These are phyloP conservation scores for Epichloe glyceriae DNA, from an alignment of 2,329 filamentous ascomycete species.

Conservation along the genomic window DNA sequence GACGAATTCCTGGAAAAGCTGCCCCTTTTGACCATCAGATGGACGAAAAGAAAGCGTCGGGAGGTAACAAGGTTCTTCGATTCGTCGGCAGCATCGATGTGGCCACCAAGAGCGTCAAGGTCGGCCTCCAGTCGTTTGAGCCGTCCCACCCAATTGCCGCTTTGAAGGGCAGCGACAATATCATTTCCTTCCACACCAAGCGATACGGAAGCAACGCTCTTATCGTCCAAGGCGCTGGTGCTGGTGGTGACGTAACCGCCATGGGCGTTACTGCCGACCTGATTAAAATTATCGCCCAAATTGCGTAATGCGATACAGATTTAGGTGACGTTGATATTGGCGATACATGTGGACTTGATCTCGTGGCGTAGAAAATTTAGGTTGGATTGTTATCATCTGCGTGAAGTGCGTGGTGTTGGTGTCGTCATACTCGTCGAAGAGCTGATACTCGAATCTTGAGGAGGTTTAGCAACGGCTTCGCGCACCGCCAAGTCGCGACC, in stretches of 20 bases:
- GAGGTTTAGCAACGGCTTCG: neutral
- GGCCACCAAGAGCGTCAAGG: constrained; percentile 67
- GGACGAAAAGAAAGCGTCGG: constrained; percentile 76
- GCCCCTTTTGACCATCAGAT: constrained; percentile 72
- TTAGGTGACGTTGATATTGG: neutral
- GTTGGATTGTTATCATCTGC: constrained; percentile 4
- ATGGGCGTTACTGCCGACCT: constrained; percentile 96
- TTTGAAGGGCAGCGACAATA: constrained; percentile 95
- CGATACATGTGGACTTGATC: neutral
- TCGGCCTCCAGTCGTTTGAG: constrained; percentile 83
- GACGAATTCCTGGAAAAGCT: constrained; percentile 78
- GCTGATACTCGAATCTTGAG: neutral
- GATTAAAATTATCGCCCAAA: constrained; percentile 70
- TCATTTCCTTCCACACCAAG: constrained; percentile 97
- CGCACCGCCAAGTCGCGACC: neutral
- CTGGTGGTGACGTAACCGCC: constrained; percentile 88
- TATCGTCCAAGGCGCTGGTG: constrained; percentile 88
- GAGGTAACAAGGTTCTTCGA: constrained; percentile 79
- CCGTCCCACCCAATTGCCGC: constrained; percentile 82
- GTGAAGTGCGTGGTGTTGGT: constrained; percentile 1
- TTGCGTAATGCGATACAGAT: constrained; percentile 29
- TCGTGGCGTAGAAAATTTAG: neutral
- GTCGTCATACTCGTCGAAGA: neutral
- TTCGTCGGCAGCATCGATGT: constrained; percentile 93
- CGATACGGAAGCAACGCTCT: constrained; percentile 83